Evolutionary conservation across 108 stramenopile species (phyloP).

Genomic region (Schizochytrium sp.): DNA sequence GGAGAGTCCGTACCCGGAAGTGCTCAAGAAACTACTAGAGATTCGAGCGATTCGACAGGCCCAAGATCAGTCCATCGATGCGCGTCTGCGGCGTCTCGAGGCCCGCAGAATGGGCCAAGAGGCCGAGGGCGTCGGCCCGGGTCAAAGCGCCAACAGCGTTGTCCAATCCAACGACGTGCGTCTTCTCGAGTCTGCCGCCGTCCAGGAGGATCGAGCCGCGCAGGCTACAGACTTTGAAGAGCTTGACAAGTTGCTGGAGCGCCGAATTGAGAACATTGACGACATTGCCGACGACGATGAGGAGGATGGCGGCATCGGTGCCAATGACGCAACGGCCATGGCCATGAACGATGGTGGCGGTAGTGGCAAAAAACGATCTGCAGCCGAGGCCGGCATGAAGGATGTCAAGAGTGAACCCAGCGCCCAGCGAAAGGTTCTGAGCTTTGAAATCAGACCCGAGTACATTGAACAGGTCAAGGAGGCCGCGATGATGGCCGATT

Average conservation of each 20-base stretch:
- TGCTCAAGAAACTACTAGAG: slow-evolving; percentile 71
- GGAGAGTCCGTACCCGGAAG: slow-evolving; percentile 76
- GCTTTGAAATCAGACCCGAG: background rate
- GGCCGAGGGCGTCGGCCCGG: background rate
- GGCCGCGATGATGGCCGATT: background rate
- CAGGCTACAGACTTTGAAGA: background rate
- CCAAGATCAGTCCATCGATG: slow-evolving; percentile 43
- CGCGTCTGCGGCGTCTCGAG: background rate
- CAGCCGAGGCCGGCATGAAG: background rate
- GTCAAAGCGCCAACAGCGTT: background rate
- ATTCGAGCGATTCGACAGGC: slow-evolving; percentile 74
- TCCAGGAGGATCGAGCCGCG: background rate
- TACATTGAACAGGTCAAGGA: background rate
- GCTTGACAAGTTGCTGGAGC: background rate
- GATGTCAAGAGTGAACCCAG: background rate
- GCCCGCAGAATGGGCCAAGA: background rate
- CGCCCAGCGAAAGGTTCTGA: background rate
- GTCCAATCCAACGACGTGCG: slow-evolving; percentile 29
- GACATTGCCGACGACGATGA: background rate
- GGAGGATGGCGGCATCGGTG: background rate
- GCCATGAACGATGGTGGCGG: background rate
- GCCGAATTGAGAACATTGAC: background rate
- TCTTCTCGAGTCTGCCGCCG: background rate
- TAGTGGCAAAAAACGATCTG: background rate
- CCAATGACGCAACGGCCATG: background rate